These are phyloP conservation scores for Oryza glaberrima DNA, from an alignment of 176 grass and related monocot genomes.

Conservation along the genomic window DNA sequence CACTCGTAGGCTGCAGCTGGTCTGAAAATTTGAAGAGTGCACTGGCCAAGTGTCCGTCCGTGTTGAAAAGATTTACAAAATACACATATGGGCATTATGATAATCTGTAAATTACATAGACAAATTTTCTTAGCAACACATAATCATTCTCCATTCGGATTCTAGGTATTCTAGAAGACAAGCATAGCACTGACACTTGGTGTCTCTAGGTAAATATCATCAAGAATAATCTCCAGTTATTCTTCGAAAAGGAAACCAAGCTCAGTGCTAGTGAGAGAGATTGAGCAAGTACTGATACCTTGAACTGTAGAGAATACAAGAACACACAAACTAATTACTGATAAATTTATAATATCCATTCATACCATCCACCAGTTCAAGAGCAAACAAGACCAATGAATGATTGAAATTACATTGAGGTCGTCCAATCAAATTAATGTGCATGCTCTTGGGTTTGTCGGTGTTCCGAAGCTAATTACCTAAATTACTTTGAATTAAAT, in stretches of 20 bases:
- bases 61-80: not conserved
- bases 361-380: not conserved
- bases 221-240: not conserved
- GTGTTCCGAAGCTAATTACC: not conserved
- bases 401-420: conserved; percentile 10
- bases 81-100: not conserved
- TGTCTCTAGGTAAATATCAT: not conserved
- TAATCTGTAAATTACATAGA: not conserved
- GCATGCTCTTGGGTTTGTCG: not conserved
- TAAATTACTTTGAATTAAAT: conserved; percentile 4
- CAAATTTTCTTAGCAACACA: not conserved
- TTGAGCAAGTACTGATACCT: not conserved
- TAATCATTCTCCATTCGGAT: not conserved
- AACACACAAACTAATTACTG: not conserved
- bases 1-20: not conserved
- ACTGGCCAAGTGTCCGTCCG: not conserved
- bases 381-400: not conserved
- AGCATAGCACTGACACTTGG: not conserved
- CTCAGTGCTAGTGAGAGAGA: not conserved
- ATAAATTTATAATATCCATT: not conserved
- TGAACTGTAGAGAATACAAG: not conserved
- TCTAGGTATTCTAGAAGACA: not conserved
- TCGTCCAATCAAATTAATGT: not conserved
- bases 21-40: not conserved
- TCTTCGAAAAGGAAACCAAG: not conserved